phyloP scores from a whole-genome alignment of 2,329 filamentous ascomycete species.

The Fusarium decemcellulare region DNA sequence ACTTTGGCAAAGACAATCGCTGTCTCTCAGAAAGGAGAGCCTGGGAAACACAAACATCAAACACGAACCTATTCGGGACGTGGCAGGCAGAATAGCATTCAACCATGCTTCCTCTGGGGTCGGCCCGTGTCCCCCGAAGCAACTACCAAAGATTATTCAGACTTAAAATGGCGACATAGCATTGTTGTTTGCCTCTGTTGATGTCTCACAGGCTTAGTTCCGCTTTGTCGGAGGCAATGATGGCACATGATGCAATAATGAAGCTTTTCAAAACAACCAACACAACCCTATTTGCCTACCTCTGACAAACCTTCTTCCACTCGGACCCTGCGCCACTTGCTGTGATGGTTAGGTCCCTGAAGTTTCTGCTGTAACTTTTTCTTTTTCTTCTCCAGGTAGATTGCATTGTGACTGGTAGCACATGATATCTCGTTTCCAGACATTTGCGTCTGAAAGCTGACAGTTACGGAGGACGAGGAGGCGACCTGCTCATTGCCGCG shows the following conservation, averaged over 20 bases:
- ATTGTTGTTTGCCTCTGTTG: constrained; percentile 9
- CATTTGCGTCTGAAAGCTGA: constrained; percentile 29
- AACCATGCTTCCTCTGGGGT: constrained; percentile 26
- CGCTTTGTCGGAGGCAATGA: constrained; percentile 22
- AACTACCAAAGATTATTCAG: constrained; percentile 30
- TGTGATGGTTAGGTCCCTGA: constrained; percentile 29
- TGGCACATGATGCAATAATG: constrained; percentile 41
- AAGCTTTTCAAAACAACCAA: constrained; percentile 10
- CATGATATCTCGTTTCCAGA: constrained; percentile 26
- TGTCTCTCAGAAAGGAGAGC: constrained; percentile 5
- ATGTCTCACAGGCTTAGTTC: constrained; percentile 16
- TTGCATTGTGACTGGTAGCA: constrained; percentile 29
- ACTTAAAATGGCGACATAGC: constrained; percentile 7
- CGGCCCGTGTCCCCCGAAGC: constrained; percentile 25
- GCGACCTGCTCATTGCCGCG: constrained; percentile 28
- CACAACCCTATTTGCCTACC: constrained; percentile 6
- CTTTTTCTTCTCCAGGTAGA: constrained; percentile 2
- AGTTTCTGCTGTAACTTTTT: constrained; percentile 12
- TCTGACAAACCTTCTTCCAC: constrained; percentile 15
- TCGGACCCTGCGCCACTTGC: constrained; percentile 29
- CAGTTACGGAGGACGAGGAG: constrained; percentile 32
- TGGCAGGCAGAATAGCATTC: constrained; percentile 22
- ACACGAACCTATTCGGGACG: constrained; percentile 16
- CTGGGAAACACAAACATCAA: constrained; percentile 16
- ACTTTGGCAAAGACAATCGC: constrained; percentile 8